Base-by-base conservation (phyloP, 352 stramenopile species). In the Phytophthora aleatoria region DNA sequence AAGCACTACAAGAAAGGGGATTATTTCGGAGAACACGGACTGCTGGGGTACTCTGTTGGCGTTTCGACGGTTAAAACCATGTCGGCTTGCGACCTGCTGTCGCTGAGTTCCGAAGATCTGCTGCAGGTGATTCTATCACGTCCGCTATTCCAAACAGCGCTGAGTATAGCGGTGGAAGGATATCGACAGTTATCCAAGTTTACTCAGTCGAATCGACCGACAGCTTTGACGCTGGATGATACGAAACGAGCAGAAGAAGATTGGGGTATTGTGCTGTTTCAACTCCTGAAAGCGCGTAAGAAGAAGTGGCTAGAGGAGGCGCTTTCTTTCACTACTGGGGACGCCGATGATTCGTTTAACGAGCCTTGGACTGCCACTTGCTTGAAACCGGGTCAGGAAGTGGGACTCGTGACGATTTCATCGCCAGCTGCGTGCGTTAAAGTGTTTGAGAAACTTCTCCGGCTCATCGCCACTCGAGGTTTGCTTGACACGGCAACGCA, bases 11-110 rank as follows among this genome's bases (percentile, higher is more conserved):
- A 70, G 12, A 71, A 73, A 12, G 83, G 83, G 0, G 78, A 84
- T 49, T 90, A 59, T 61, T 90, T 92, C 24, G 81, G 83, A 31
- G 77, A 92, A 13, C 64, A 76, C 9, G 82, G 82, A 1, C 41
- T 92, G 31, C 75, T 92, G 0, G 79, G 76, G 0, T 89, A 85
- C 33, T 75, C 81, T 0, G 77, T 88, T 1, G 73, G 68, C 5
- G 28, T 64, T 0, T 73, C 58, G 6, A 81, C 74, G 0, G 74
- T 89, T 1, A 64, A 65, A 42, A 73, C 63, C 10, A 24, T 71
- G 12, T 66, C 50, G 3, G 63, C 63, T 6, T 71, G 63, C 11
- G 63, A 71, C 24, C 59, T 71, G 50, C 7, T 71, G 15, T 62
- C 57, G 3, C 49, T 83, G 11, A 83, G 65, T 16, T 82, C 75